Evolutionary conservation across 495 filamentous ascomycete genomes (phyloP).

Genomic region (Patellaria atrata): DNA sequence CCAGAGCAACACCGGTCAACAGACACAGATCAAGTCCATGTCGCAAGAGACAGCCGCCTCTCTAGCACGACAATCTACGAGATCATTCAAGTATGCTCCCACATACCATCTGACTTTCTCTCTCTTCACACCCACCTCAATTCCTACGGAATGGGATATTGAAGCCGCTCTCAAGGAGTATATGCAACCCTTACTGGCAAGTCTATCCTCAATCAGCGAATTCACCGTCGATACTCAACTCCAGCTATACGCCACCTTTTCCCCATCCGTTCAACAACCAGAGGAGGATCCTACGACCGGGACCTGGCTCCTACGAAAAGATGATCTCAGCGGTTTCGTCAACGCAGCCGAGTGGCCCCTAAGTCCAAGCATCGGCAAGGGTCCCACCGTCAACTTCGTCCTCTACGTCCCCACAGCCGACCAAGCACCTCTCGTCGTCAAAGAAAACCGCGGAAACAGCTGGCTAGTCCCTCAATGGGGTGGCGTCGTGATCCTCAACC

Average conservation of each 20-base stretch:
- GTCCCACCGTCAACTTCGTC: slow-evolving; percentile 91
- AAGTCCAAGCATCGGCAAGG: slow-evolving; percentile 81
- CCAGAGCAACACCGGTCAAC: slow-evolving; percentile 22
- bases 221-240: slow-evolving; percentile 96
- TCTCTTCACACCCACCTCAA: slow-evolving; percentile 63
- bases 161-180: slow-evolving; percentile 69
- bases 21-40: slow-evolving; percentile 21
- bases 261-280: slow-evolving; percentile 53
- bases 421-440: slow-evolving; percentile 50
- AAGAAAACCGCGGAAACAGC: slow-evolving; percentile 60
- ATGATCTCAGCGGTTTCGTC: slow-evolving; percentile 86
- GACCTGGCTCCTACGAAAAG: slow-evolving; percentile 59
- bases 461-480: slow-evolving; percentile 98
- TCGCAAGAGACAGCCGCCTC: slow-evolving; percentile 35
- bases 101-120: slow-evolving; percentile 96
- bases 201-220: slow-evolving; percentile 70
- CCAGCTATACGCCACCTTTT: slow-evolving; percentile 72
- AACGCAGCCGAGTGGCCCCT: slow-evolving; percentile 97
- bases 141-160: slow-evolving; percentile 84
- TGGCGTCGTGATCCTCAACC: slow-evolving; percentile 69
- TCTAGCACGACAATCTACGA: slow-evolving; percentile 49
- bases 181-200: slow-evolving; percentile 63
- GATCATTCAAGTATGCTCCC: slow-evolving; percentile 80
- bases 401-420: slow-evolving; percentile 58
- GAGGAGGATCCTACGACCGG: slow-evolving; percentile 37